Evolutionary conservation across 345 rosid genomes (phyloP).

Genomic region (Arabis hirsuta): DNA sequence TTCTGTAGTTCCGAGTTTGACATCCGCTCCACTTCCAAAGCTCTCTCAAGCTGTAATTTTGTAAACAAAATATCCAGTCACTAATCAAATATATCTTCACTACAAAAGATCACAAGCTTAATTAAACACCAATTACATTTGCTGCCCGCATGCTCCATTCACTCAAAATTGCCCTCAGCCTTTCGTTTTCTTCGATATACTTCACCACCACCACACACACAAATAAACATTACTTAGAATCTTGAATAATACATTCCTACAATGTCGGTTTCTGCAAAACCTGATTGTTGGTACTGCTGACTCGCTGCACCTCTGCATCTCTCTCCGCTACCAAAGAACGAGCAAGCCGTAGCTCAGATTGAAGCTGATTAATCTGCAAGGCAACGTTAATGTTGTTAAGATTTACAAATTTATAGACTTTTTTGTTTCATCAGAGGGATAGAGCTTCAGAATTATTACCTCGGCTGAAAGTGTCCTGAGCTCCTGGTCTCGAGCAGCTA

Average conservation of each 20-base stretch:
- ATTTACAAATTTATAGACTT: background rate
- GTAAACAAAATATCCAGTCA: background rate
- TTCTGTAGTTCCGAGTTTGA: conserved; percentile 80
- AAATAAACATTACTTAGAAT: background rate
- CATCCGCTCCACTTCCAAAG: conserved; percentile 82
- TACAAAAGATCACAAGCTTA: conserved; percentile 1
- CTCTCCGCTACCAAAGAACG: conserved; percentile 88
- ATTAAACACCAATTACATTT: conserved; percentile 56
- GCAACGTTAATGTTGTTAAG: background rate
- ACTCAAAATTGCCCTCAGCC: conserved; percentile 85
- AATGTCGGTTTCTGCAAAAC: conserved; percentile 39
- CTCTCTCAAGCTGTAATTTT: conserved; percentile 69
- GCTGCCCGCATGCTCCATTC: conserved; percentile 96
- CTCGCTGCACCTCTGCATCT: conserved; percentile 78
- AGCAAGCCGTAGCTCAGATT: conserved; percentile 89
- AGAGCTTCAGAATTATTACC: conserved; percentile 49
- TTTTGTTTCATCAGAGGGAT: conserved; percentile 3
- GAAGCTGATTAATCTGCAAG: conserved; percentile 83
- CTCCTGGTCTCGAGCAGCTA: conserved; percentile 96
- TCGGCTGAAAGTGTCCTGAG: conserved; percentile 90
- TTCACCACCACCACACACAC: conserved; percentile 39
- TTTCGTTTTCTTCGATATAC: conserved; percentile 94
- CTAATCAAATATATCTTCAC: background rate
- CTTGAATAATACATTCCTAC: background rate
- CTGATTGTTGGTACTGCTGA: conserved; percentile 81